These are phyloP conservation scores for Monilinia vaccinii-corymbosi DNA, from an alignment of 2,329 filamentous ascomycete species.

Conservation along the genomic window DNA sequence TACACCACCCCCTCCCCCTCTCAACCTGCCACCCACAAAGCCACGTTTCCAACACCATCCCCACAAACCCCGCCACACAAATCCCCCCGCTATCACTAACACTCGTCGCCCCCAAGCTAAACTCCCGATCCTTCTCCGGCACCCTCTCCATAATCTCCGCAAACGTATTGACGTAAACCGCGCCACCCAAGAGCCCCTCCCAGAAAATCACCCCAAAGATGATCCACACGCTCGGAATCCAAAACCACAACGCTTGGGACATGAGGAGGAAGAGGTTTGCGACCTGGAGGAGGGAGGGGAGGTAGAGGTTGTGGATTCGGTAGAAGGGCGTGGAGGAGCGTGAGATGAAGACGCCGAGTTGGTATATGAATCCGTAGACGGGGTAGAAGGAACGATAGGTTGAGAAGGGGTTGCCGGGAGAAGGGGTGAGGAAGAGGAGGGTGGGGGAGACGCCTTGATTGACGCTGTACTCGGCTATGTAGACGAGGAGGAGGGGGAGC, in stretches of 20 bases:
- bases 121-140: slow-evolving; percentile 70
- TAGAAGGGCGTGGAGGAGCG: slow-evolving; percentile 84
- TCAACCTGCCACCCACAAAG: slow-evolving; percentile 77
- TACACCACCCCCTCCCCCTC: slow-evolving; percentile 71
- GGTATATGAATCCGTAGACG: slow-evolving; percentile 89
- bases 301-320: slow-evolving; percentile 70
- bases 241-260: slow-evolving; percentile 67
- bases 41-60: slow-evolving; percentile 72
- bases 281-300: slow-evolving; percentile 74
- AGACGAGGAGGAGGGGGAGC: slow-evolving; percentile 85
- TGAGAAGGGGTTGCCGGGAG: slow-evolving; percentile 65
- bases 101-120: slow-evolving; percentile 79
- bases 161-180: slow-evolving; percentile 95
- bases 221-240: slow-evolving; percentile 79
- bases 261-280: slow-evolving; percentile 67
- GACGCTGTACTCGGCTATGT: slow-evolving; percentile 93
- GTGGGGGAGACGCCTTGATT: slow-evolving; percentile 92
- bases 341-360: slow-evolving; percentile 90
- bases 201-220: slow-evolving; percentile 82
- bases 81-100: slow-evolving; percentile 91
- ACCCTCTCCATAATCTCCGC: slow-evolving; percentile 86
- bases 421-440: slow-evolving; percentile 81
- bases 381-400: slow-evolving; percentile 87
- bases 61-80: slow-evolving; percentile 75
- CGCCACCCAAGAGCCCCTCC: slow-evolving; percentile 84